phyloP scores from a whole-genome alignment of 345 rosid genomes.

The Linum tenue region DNA sequence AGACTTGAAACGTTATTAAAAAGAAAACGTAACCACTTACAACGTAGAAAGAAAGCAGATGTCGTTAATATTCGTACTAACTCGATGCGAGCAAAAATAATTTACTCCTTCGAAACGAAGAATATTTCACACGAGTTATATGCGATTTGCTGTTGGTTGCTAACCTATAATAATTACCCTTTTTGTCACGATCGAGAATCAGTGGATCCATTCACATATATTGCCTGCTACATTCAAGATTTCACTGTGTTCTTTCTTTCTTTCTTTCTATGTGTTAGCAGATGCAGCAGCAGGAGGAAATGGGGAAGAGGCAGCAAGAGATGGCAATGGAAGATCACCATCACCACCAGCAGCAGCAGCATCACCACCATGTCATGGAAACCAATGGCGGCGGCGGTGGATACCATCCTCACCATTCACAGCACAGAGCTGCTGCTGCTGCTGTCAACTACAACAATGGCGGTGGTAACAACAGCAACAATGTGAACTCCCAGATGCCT shows the following conservation, averaged over 20 bases:
- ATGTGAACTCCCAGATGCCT: conserved; percentile 26
- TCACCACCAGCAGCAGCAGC: neutral
- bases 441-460: conserved; percentile 10
- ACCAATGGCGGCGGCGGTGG: conserved; percentile 35
- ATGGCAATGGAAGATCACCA: conserved; percentile 20
- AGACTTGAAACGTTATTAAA: too few relatives aligned
- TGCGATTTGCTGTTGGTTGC: too few relatives aligned
- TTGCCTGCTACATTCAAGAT: neutral
- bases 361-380: conserved; percentile 7
- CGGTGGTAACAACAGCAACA: conserved; percentile 14
- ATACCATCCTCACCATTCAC: conserved; percentile 15
- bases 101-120: too few relatives aligned
- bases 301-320: conserved; percentile 38
- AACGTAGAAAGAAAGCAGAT: too few relatives aligned
- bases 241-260: neutral
- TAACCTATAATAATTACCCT: too few relatives aligned
- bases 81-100: too few relatives aligned
- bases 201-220: too few relatives aligned
- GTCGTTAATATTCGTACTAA: too few relatives aligned
- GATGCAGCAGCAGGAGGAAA: too few relatives aligned
- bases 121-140: too few relatives aligned
- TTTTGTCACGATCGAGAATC: too few relatives aligned
- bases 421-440: neutral
- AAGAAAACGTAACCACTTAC: too few relatives aligned
- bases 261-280: neutral